Evolutionary conservation across 2,329 filamentous ascomycete species (phyloP).

Genomic region (Aspergillus japonicus): DNA sequence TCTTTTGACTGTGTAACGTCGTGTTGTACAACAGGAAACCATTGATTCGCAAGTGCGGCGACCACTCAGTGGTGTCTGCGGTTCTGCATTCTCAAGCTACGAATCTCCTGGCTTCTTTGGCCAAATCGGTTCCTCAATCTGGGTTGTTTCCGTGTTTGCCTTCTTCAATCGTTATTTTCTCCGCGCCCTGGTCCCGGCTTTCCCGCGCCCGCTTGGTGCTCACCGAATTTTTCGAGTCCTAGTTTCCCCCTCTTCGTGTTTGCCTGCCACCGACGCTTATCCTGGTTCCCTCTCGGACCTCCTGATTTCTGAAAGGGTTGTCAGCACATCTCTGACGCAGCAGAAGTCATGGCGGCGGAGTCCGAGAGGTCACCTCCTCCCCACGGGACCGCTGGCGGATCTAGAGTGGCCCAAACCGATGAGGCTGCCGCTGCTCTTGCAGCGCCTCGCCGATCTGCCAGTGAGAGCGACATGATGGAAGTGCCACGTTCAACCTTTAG

Average conservation of each 20-base stretch:
- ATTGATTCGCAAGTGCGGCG: slow-evolving; percentile 15
- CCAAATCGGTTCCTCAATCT: not conserved
- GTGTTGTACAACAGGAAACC: slow-evolving; percentile 29
- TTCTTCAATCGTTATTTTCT: slow-evolving; percentile 7
- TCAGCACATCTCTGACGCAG: slow-evolving; percentile 29
- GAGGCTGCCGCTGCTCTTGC: slow-evolving; percentile 23
- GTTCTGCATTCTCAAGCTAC: slow-evolving; percentile 11
- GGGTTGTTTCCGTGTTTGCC: slow-evolving; percentile 13
- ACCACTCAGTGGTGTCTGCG: slow-evolving; percentile 15
- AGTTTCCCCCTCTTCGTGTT: slow-evolving; percentile 9
- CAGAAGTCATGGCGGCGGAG: slow-evolving; percentile 35
- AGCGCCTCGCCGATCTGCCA: slow-evolving; percentile 27
- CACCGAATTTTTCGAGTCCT: slow-evolving; percentile 13
- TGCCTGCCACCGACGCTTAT: slow-evolving; percentile 7
- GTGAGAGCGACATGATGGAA: slow-evolving; percentile 32
- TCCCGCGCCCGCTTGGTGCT: slow-evolving; percentile 13
- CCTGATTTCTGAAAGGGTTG: slow-evolving; percentile 34
- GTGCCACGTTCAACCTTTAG: slow-evolving; percentile 28
- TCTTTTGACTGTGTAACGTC: slow-evolving; percentile 35
- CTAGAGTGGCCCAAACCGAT: slow-evolving; percentile 29
- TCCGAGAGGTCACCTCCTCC: slow-evolving; percentile 38
- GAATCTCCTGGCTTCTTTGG: slow-evolving; percentile 18
- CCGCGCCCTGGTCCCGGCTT: slow-evolving; percentile 8
- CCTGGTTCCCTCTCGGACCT: slow-evolving; percentile 36
- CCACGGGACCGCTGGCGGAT: slow-evolving; percentile 31